Percentiles rank a stretch among this genome's conserved stretches.
Conservation (phyloP, 768 basidiomycete genomes). For the Rhizopogon vesiculosus region DNA sequence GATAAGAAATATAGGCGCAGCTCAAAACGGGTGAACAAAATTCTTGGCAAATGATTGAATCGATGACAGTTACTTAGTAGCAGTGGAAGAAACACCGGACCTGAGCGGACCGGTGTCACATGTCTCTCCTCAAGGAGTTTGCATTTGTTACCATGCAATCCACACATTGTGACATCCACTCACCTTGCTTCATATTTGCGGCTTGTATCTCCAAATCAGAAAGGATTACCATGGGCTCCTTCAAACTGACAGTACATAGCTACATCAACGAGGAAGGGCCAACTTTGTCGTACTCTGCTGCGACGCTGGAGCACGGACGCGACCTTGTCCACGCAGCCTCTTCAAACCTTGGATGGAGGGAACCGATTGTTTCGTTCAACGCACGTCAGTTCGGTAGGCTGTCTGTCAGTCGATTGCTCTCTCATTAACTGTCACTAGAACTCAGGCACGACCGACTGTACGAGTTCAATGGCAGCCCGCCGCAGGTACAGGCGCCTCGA, state of each 20-base stretch:
- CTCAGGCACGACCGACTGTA: conserved; percentile 14
- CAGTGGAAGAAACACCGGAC: neutral
- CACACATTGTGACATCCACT: neutral
- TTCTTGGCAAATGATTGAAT: too few species aligned
- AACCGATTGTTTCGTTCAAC: conserved; percentile 2
- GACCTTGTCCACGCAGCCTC: conserved; percentile 12
- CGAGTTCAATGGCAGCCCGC: conserved; percentile 18
- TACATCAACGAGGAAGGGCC: conserved; percentile 9
- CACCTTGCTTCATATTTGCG: too few species aligned
- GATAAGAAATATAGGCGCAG: neutral
- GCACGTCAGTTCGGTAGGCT: neutral
- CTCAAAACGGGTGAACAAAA: neutral
- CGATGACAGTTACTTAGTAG: too few species aligned
- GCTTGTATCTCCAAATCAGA: neutral
- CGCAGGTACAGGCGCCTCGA: conserved; percentile 1
- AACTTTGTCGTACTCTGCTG: neutral
- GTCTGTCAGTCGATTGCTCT: neutral
- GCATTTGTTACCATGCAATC: neutral
- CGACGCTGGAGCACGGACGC: conserved; percentile 15
- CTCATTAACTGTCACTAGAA: conserved; percentile 10
- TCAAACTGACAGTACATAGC: conserved; percentile 16
- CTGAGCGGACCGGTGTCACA: neutral
- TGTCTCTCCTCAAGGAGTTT: neutral
- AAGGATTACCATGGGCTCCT: neutral
- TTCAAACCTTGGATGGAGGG: conserved; percentile 15